These are phyloP conservation scores for Ceratobasidium sp. DNA, from an alignment of 1,284 basidiomycete species.

Conservation along the genomic window DNA sequence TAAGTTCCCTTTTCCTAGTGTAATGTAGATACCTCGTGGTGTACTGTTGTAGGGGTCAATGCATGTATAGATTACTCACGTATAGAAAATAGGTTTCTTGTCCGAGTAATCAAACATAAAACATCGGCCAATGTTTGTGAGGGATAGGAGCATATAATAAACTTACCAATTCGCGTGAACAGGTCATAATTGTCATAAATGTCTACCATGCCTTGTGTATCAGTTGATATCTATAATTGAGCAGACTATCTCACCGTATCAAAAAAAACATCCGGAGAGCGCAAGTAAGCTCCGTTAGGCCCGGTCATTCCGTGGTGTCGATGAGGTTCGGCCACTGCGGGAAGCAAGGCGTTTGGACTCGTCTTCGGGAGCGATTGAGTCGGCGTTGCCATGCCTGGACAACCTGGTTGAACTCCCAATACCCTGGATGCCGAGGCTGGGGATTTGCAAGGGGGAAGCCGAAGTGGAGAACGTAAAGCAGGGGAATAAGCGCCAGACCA, in stretches of 20 bases:
- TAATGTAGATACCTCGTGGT: not conserved
- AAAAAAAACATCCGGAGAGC: not conserved
- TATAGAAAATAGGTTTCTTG: not conserved
- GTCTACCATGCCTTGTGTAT: not conserved
- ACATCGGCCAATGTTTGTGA: not conserved
- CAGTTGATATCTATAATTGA: not conserved
- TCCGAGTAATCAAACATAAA: not conserved
- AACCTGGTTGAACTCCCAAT: not conserved
- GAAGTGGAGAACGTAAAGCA: not conserved
- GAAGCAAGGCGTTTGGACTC: too few species aligned
- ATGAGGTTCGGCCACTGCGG: too few species aligned
- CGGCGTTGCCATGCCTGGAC: not conserved
- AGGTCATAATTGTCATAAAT: not conserved
- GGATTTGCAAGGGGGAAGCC: not conserved
- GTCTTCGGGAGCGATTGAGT: not conserved
- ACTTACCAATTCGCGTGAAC: not conserved
- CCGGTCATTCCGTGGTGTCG: not conserved
- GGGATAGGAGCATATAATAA: too few species aligned
- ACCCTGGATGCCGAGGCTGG: too few species aligned
- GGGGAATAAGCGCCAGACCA: too few species aligned
- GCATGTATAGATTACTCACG: not conserved
- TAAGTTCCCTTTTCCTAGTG: not conserved
- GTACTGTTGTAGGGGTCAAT: not conserved
- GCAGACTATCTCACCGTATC: not conserved
- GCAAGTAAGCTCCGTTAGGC: not conserved